Evolutionary conservation across 306 rosid genomes (phyloP), one percentile per base, ranked within the genome.

Genomic region (Prinsepia uniflora): DNA sequence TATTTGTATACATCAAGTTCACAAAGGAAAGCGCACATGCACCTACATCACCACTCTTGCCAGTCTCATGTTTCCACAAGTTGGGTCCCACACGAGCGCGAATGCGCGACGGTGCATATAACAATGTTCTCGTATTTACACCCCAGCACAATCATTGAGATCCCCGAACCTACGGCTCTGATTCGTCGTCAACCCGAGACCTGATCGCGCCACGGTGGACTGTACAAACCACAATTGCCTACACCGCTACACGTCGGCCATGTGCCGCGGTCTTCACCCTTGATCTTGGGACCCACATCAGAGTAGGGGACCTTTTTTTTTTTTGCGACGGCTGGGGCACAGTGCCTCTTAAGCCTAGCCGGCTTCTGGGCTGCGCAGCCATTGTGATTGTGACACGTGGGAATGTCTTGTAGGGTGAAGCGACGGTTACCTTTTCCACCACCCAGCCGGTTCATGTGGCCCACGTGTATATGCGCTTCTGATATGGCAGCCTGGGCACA

Each of bases 181-280:
- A 75, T 78, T 75, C 62, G 56, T 45, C 18, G 45, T 30, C 77
- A 30, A 47, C 60, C 62, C 76, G 39, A 66, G 34, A 46, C 19
- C 43, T 19, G 67, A 65, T 24, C 74, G 7, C 67, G 62, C 67
- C 81, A 76, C 75, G 62, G 10, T 50, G 42, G 81, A 57, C 6
- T 40, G 14, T 36, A 50, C 61, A 1, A 14, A 4, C 20, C 43
- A 69, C 60, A 57, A 66, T 67, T 75, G 55, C 63, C 3, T 30
- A 30, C 3, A 30, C 36, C 36, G 36, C 67, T 52, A n/a, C 83
- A 78, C 70, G 52, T 79, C 76, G 61, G 57, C 82, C 82, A 81
- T 65, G 88, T 81, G 80, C 80, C 63, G 78, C 72, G 36, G 73
- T 44, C 40, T 15, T 79, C 66, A 40, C 77, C 20, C 19, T 0